These are phyloP conservation scores for Trichoderma guizhouense DNA, from an alignment of 2,329 filamentous ascomycete genomes.

Conservation along the genomic window DNA sequence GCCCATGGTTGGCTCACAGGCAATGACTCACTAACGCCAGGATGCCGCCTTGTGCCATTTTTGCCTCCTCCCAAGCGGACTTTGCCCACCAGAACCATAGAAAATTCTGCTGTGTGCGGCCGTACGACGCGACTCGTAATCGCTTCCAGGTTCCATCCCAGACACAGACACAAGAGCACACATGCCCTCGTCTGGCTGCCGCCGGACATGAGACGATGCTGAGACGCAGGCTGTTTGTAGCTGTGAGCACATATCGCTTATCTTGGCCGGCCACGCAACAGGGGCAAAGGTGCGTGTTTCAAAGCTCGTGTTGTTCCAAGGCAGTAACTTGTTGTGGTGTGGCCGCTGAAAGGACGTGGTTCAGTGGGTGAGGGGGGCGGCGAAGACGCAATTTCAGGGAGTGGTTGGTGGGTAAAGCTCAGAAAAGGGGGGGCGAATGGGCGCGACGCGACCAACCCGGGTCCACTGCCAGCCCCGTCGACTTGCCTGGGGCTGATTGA, in stretches of 20 bases:
- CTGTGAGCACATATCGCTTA: neutral
- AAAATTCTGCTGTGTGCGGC: slow-evolving; percentile 21
- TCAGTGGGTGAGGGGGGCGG: slow-evolving; percentile 21
- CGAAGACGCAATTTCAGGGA: slow-evolving; percentile 27
- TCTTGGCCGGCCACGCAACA: neutral
- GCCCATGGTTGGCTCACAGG: slow-evolving; percentile 26
- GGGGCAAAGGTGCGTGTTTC: slow-evolving; percentile 17
- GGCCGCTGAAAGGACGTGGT: slow-evolving; percentile 19
- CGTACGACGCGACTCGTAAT: slow-evolving; percentile 18
- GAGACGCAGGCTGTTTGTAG: slow-evolving; percentile 1
- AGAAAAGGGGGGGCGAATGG: slow-evolving; percentile 19
- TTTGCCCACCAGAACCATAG: neutral
- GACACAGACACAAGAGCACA: neutral
- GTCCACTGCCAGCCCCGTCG: slow-evolving; percentile 22
- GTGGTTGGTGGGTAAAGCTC: slow-evolving; percentile 22
- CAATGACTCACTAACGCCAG: slow-evolving; percentile 29
- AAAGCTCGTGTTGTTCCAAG: slow-evolving; percentile 16
- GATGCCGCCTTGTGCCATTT: slow-evolving; percentile 17
- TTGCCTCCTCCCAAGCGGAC: slow-evolving; percentile 9
- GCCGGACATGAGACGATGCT: slow-evolving; percentile 13
- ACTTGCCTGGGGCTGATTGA: slow-evolving; percentile 16
- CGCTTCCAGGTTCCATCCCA: neutral
- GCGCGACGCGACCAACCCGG: slow-evolving; percentile 24
- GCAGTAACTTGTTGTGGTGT: slow-evolving; percentile 19
- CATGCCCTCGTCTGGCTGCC: neutral